Base-by-base conservation (phyloP, 1,139 yeast genomes). In the Scheffersomyces cryptocercus region DNA sequence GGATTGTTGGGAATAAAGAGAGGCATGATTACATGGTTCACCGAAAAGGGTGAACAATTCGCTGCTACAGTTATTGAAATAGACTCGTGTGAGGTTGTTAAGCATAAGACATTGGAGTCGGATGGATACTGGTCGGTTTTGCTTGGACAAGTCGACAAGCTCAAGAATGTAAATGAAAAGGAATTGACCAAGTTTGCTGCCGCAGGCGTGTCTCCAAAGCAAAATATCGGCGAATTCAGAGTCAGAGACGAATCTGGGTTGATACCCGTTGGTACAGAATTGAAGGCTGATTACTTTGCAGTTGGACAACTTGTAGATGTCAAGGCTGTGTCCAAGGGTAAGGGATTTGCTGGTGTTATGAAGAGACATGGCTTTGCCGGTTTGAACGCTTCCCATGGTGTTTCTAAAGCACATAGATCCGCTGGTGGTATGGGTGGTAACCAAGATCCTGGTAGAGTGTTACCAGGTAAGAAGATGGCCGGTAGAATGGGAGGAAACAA, bases 301-400 rank as follows among this genome's bases (percentile, higher is more conserved):
- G 77, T 74, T 14, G 99, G 98, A 24, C 95, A 89, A 63, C 77
- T 73, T 49, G 93, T 93, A 26, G 99, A 93, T 61, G 72, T 88
- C 41, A 77, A 83, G 58, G 86, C 91, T 11, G 75, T 79, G 15
- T 77, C 95, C 39, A 93, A 90, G 65, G 99, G 99, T 70, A 93
- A 95, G 68, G 99, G 99, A 12, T 89, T 89, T 65, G 90, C 93
- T 15, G 99, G 99, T 81, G 99, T 93, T 15, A 93, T 93, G 97
- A 93, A 93, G 66, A 83, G 97, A 70, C 87, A 87, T 75, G 88
- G 89, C n/a, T 93, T 93, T 70, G 74, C 73, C 42, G 99, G 99
- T 75, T 81, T 88, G 65, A 80, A 82, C 40, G 98, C 98, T 5
- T 77, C 97, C 1, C 99, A 93, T 67, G 99, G 99, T 86, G 93